Evolutionary conservation across 2,329 filamentous ascomycete genomes (phyloP), one percentile per base, ranked within the genome.

Genomic region (Corynespora cassiicola): DNA sequence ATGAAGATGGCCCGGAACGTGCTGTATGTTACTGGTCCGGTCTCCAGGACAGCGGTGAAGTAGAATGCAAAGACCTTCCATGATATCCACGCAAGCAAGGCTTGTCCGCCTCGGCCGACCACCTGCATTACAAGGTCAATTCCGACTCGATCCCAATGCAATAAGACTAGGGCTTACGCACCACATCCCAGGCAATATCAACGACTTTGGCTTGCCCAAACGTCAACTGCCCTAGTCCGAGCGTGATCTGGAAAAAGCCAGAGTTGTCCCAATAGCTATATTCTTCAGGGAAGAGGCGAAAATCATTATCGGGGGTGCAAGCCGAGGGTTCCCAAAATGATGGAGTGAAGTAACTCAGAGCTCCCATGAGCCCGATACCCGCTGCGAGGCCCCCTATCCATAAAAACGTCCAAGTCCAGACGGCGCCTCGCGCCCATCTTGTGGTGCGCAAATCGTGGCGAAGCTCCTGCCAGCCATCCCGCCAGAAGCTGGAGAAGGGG

Each of bases 171-270:
- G 2, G 29, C 50, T 40, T 32, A 58, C 56, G n/a, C n/a, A n/a
- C n/a, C 18, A 58, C 38, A 18, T 59, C 52, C 50, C 54, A 60
- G 3, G 17, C 29, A 3, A 60, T 39, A 23, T 60, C 58, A 23
- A 62, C 45, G 2, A 31, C 23, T 19, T 59, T 62, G 0, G 45
- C 58, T 19, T 47, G 9, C 0, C 32, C 36, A 30, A 61, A 61
- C 5, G 11, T 42, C 21, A 60, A 29, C 0, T 28, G 14, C 1
- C 54, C 51, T 17, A 29, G 41, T 3, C 26, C 50, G 2, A 61
- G 5, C 0, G 43, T 56, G n/a, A 61, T 54, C 11, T 58, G 39
- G 6, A 60, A 61, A 15, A 58, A 50, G 0, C 47, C 42, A 0
- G 47, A 47, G 2, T 10, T 2, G 3, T 15, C 34, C 43, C 54